A percentile compares a stretch with the other conserved stretches of the same genome.
These are phyloP conservation scores for Fusarium oligoseptatum DNA, from an alignment of 2,329 filamentous ascomycete genomes.

Conservation along the genomic window DNA sequence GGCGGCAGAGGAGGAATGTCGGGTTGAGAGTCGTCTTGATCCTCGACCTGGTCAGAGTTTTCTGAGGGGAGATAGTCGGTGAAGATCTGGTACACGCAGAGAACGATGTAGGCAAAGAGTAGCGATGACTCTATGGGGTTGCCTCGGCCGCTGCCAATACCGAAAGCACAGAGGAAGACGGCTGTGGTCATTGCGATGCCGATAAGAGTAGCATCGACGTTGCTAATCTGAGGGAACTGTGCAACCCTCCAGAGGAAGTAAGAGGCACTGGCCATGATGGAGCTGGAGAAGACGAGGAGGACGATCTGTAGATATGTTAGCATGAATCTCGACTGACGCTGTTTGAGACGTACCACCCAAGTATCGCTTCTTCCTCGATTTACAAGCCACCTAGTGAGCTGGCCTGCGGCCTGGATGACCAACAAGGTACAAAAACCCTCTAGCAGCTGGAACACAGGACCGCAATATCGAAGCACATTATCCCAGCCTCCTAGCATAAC, in stretches of 20 bases:
- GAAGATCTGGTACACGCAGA: conserved; percentile 99
- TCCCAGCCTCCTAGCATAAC: conserved; percentile 90
- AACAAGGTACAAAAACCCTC: conserved; percentile 97
- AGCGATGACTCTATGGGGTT: conserved; percentile 96
- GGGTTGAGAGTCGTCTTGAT: conserved; percentile 70
- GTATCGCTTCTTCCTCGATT: conserved; percentile 94
- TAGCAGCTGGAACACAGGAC: conserved; percentile 91
- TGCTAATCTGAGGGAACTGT: conserved; percentile 92
- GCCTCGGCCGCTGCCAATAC: conserved; percentile 91
- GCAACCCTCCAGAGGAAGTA: conserved; percentile 98
- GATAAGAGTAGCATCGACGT: conserved; percentile 91
- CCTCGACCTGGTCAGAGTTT: conserved; percentile 66
- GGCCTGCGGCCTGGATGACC: conserved; percentile 94
- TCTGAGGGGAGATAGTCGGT: conserved; percentile 94
- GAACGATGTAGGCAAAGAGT: conserved; percentile 96
- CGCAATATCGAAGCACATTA: conserved; percentile 87
- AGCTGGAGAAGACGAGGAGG: conserved; percentile 87
- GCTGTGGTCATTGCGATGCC: conserved; percentile 93
- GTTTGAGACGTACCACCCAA: conserved; percentile 81
- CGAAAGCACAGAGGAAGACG: conserved; percentile 92
- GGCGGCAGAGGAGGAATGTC: conserved; percentile 97
- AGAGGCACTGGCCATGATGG: conserved; percentile 90
- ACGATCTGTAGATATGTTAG: conserved; percentile 77
- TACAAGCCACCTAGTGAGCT: conserved; percentile 94
- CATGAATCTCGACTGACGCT: conserved; percentile 5